Conservation (phyloP, 768 basidiomycete genomes). For the Myochromella boudieri region DNA sequence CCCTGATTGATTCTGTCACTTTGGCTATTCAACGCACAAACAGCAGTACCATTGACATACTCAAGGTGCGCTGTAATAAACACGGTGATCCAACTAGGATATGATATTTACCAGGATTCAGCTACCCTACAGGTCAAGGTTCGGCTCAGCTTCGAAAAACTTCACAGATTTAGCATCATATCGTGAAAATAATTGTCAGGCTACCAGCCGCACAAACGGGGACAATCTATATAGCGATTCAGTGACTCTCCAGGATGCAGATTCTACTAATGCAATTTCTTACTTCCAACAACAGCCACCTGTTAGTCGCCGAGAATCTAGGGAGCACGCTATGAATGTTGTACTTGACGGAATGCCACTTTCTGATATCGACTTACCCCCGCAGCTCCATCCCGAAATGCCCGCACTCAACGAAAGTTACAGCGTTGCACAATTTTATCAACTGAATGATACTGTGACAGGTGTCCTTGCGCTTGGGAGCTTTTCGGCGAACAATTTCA, state of each 20-base stretch:
- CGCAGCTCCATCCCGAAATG: conserved; percentile 35
- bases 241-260: conserved; percentile 4
- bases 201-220: conserved; percentile 48
- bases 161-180: conserved; percentile 52
- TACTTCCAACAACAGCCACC: conserved; percentile 41
- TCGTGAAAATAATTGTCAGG: conserved; percentile 52
- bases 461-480: conserved; percentile 62
- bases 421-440: conserved; percentile 54
- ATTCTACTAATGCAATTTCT: conserved; percentile 26
- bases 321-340: conserved; percentile 45
- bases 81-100: conserved; percentile 11
- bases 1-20: conserved; percentile 48
- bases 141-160: conserved; percentile 42
- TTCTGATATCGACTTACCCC: conserved; percentile 42
- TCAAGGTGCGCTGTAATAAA: conserved; percentile 34
- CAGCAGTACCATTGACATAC: conserved; percentile 35
- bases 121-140: conserved; percentile 60
- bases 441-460: conserved; percentile 49
- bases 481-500: conserved; percentile 49
- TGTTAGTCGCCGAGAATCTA: conserved; percentile 27
- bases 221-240: conserved; percentile 30
- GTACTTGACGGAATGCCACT: conserved; percentile 46
- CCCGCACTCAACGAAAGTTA: conserved; percentile 44
- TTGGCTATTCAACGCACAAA: conserved; percentile 47
- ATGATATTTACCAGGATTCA: conserved; percentile 19